Evolutionary conservation across 306 rosid species (phyloP), one percentile per base, ranked within the genome.

Genomic region (Leucaena leucocephala): DNA sequence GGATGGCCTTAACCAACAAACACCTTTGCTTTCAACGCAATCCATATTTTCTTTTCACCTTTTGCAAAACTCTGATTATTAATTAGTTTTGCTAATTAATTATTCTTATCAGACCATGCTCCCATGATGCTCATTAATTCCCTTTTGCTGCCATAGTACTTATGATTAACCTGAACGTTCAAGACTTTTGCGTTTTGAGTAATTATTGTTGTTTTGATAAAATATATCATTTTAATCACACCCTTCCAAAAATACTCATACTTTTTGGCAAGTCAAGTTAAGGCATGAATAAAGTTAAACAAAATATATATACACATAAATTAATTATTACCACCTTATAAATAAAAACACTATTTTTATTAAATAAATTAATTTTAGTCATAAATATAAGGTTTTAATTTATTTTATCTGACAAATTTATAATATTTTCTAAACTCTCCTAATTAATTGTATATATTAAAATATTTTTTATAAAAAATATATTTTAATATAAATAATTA

Each of bases 1-100:
- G 16, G 36, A 19, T 61, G 79, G 27, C 59, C 48, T 11, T 58
- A 27, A 27, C 27, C 8, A 76, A 50, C 14, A 13, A 15, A 33
- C 49, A 43, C 66, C 79, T 75, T 75, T 62, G 79, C 71, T 62
- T 75, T 17, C 35, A 45, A 33, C 38, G 8, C 71, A 75, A 44
- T 75, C 70, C 79, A 45, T 1, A 21, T 3, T 15, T 75, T 57
- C 70, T 27, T 43, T 43, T 63, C 38, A 34, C 17, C 57, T 27
- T 44, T 61, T 8, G n/a, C 16, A 42, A 71, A 43, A 44, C 27
- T 33, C 61, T 27, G 27, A 27, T 27, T 27, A 27, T 27, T 27
- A 27, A 55, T 55, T n/a, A 14, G 4, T 72, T 39, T 58, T n/a
- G 4, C 11, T 54, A 21, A 7, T 34, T 58, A 22, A 58, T 58